Evolutionary conservation across 768 basidiomycete species (phyloP).

Genomic region (Dioszegia aurantiaca): DNA sequence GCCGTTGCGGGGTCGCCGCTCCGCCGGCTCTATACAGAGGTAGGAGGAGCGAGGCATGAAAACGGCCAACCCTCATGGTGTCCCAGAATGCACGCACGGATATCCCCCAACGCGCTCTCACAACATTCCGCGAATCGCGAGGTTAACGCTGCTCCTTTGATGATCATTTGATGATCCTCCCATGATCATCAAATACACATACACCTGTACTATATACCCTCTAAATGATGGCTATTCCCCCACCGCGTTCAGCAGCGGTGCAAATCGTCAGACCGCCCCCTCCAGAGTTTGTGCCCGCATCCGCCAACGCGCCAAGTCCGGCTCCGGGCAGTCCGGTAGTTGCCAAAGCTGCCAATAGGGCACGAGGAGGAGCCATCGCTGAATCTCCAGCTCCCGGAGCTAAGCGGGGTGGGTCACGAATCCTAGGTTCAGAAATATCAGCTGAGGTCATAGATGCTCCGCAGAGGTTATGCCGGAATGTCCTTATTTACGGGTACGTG

Average conservation of each 20-base stretch:
- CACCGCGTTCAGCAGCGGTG: constrained; percentile 36
- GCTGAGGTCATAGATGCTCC: constrained; percentile 2
- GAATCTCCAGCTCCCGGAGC: constrained; percentile 3
- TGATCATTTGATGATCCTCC: too few relatives aligned
- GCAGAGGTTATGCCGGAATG: constrained; percentile 82
- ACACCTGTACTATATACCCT: not conserved
- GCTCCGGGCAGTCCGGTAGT: constrained; percentile 1
- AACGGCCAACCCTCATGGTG: too few relatives aligned
- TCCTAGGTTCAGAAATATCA: constrained; percentile 9
- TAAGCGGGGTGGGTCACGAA: constrained; percentile 3
- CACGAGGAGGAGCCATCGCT: not conserved
- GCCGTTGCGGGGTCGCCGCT: too few relatives aligned
- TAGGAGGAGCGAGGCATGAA: too few relatives aligned
- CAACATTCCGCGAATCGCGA: too few relatives aligned
- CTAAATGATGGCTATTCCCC: constrained; percentile 25
- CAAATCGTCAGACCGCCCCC: constrained; percentile 37
- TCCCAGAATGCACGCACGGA: too few relatives aligned
- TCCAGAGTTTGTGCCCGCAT: not conserved
- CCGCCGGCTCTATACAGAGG: too few relatives aligned
- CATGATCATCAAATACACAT: not conserved
- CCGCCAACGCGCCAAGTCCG: not conserved
- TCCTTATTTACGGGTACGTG: constrained; percentile 78
- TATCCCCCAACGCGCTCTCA: too few relatives aligned
- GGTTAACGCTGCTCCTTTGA: too few relatives aligned
- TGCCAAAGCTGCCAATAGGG: not conserved